Evolutionary conservation across 2,329 filamentous ascomycete species (phyloP).

Genomic region (Alternaria dauci): DNA sequence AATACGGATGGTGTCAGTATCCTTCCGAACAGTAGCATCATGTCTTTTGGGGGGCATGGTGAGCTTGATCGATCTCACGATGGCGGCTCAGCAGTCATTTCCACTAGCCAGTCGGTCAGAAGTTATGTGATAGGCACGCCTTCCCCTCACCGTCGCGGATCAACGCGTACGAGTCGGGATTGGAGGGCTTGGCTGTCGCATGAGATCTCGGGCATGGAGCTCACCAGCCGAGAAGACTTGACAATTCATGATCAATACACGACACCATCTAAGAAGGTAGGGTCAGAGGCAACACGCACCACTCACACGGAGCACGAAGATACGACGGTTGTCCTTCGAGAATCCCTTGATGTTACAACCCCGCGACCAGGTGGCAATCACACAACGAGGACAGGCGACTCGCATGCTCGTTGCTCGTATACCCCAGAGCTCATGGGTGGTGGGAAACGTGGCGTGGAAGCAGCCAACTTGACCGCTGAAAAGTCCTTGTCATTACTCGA

Average conservation of each 20-base stretch:
- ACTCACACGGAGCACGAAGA: slow-evolving; percentile 42
- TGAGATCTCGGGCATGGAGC: slow-evolving; percentile 53
- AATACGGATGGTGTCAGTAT: slow-evolving; percentile 52
- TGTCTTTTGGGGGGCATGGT: slow-evolving; percentile 31
- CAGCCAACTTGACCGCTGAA: not conserved
- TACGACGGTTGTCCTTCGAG: slow-evolving; percentile 28
- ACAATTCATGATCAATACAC: slow-evolving; percentile 37
- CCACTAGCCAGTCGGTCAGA: slow-evolving; percentile 55
- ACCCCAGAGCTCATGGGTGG: not conserved
- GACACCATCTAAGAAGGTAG: slow-evolving; percentile 20
- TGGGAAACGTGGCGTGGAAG: not conserved
- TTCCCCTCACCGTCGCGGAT: slow-evolving; percentile 32
- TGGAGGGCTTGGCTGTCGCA: slow-evolving; percentile 59
- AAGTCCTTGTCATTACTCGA: not conserved
- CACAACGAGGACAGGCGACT: not conserved
- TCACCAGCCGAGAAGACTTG: slow-evolving; percentile 37
- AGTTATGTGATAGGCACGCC: slow-evolving; percentile 52
- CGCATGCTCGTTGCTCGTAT: not conserved
- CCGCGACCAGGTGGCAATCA: not conserved
- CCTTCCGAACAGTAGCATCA: slow-evolving; percentile 46
- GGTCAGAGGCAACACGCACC: slow-evolving; percentile 23
- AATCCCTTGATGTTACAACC: slow-evolving; percentile 17
- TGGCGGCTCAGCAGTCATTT: slow-evolving; percentile 52
- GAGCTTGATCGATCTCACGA: slow-evolving; percentile 20
- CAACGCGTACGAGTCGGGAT: slow-evolving; percentile 51